phyloP scores from a whole-genome alignment of 352 stramenopile genomes.

The Pythium monospermum region DNA sequence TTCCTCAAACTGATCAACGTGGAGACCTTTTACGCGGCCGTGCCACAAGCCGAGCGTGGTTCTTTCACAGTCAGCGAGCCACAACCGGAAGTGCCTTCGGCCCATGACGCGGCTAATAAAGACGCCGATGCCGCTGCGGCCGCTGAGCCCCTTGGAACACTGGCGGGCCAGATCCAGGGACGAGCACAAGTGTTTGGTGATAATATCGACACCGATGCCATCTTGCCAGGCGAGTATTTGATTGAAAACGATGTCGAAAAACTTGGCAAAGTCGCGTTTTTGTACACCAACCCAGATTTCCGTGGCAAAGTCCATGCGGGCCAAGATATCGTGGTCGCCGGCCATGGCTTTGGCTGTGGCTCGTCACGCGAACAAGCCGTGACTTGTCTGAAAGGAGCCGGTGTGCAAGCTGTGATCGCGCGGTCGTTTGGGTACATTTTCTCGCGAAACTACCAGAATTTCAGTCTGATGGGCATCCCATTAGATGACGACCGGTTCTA shows the following conservation, averaged over 20 bases:
- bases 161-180: slow-evolving; percentile 46
- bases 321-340: slow-evolving; percentile 71
- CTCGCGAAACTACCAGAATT: slow-evolving; percentile 86
- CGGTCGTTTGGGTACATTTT: slow-evolving; percentile 87
- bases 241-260: slow-evolving; percentile 84
- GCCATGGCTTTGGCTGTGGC: slow-evolving; percentile 77
- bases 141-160: slow-evolving; percentile 26
- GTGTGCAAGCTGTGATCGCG: slow-evolving; percentile 77
- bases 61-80: slow-evolving; percentile 44
- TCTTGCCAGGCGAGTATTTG: slow-evolving; percentile 75
- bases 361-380: slow-evolving; percentile 83
- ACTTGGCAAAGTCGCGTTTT: slow-evolving; percentile 77
- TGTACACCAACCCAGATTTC: slow-evolving; percentile 85
- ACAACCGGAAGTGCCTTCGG: slow-evolving; percentile 41
- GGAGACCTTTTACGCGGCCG: slow-evolving; percentile 53
- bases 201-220: slow-evolving; percentile 88
- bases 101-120: slow-evolving; percentile 7
- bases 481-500: slow-evolving; percentile 79
- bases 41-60: slow-evolving; percentile 43
- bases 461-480: slow-evolving; percentile 77
- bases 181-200: slow-evolving; percentile 81
- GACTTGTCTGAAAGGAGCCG: slow-evolving; percentile 73
- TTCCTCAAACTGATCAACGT: slow-evolving; percentile 73
- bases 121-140: slow-evolving; percentile 25
- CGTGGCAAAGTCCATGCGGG: slow-evolving; percentile 69